phyloP scores from a whole-genome alignment of 192 early-diverging fungal genomes.

The Endogone sp. region DNA sequence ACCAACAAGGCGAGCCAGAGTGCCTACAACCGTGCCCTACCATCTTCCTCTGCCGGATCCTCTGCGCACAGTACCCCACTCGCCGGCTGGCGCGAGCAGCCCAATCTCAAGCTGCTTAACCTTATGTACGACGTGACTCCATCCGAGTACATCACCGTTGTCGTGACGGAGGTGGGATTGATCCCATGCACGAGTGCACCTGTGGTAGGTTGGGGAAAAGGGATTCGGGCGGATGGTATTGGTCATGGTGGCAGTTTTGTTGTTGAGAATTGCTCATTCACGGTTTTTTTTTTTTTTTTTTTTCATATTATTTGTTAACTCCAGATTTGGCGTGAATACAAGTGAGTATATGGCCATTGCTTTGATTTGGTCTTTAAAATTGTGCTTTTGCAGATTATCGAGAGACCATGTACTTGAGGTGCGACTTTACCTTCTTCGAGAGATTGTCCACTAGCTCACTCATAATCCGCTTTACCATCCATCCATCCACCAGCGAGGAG shows the following conservation, averaged over 20 bases:
- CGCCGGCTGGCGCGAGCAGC: conserved; percentile 72
- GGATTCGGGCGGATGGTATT: background rate
- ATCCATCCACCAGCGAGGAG: conserved; percentile 6
- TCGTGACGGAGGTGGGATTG: conserved; percentile 89
- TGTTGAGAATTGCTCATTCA: background rate
- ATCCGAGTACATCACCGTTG: conserved; percentile 83
- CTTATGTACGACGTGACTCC: conserved; percentile 95
- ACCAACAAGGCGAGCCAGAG: conserved; percentile 15
- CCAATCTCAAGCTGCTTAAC: conserved; percentile 81
- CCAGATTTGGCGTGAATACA: conserved; percentile 40
- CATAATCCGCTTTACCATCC: too few species aligned
- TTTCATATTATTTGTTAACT: background rate
- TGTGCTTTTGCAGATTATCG: too few species aligned
- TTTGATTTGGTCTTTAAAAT: background rate
- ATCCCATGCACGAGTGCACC: conserved; percentile 88
- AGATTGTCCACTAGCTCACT: too few species aligned
- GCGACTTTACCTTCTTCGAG: too few species aligned
- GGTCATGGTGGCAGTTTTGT: background rate
- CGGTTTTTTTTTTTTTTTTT: background rate
- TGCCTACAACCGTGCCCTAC: conserved; percentile 12
- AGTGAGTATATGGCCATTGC: conserved; percentile 19
- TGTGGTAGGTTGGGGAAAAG: conserved; percentile 50
- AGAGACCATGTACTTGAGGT: too few species aligned
- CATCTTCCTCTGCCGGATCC: conserved; percentile 15
- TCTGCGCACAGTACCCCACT: conserved; percentile 30